phyloP scores from a whole-genome alignment of 768 basidiomycete genomes.

The Termitomyces sp. region DNA sequence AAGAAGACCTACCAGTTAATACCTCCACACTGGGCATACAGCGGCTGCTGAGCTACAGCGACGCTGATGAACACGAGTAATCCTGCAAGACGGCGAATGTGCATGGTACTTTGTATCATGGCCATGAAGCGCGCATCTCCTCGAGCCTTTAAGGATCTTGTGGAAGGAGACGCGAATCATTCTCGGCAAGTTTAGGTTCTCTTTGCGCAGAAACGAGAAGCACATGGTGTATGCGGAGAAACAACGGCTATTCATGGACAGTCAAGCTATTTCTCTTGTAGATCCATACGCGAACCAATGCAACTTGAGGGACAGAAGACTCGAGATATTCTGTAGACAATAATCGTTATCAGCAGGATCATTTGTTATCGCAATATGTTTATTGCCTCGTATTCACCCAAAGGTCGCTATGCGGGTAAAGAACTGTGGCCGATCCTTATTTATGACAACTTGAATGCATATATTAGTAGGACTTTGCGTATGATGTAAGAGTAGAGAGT shows the following conservation, averaged over 20 bases:
- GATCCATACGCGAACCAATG: too few species aligned
- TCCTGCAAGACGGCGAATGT: slow-evolving; percentile 13
- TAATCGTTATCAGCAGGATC: too few species aligned
- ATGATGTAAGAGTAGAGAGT: background rate
- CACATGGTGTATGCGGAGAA: too few species aligned
- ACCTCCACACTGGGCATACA: slow-evolving; percentile 49
- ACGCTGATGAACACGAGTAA: slow-evolving; percentile 19
- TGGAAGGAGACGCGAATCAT: slow-evolving; percentile 3
- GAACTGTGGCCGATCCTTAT: background rate
- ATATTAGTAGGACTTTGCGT: background rate
- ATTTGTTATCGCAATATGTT: too few species aligned
- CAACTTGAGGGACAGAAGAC: too few species aligned
- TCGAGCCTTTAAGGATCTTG: slow-evolving; percentile 3
- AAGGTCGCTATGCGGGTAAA: background rate
- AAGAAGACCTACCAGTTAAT: slow-evolving; percentile 39
- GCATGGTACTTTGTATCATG: slow-evolving; percentile 3
- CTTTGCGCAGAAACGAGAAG: slow-evolving; percentile 4
- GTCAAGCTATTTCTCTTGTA: background rate
- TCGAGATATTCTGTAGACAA: too few species aligned
- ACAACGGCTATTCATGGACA: slow-evolving; percentile 16
- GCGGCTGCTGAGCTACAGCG: slow-evolving; percentile 33
- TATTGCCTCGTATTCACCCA: too few species aligned
- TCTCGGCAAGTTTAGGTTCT: too few species aligned
- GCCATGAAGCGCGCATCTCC: background rate
- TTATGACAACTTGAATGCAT: background rate